Evolutionary conservation across 345 rosid genomes (phyloP).

Genomic region (Syzygium aromaticum): DNA sequence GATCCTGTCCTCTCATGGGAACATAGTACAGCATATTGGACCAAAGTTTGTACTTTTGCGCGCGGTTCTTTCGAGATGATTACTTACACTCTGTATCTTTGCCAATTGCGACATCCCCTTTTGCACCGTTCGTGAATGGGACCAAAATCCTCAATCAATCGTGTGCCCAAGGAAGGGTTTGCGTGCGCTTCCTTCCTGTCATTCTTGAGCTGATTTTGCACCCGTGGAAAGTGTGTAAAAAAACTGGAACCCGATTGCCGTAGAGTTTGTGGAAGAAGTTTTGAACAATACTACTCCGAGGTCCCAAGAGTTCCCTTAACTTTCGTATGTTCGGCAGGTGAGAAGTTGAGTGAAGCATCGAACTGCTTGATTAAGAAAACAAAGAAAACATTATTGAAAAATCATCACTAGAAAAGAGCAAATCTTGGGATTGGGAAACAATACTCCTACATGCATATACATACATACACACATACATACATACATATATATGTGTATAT

Average conservation of each 20-base stretch:
- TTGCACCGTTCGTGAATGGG: not conserved
- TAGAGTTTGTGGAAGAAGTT: not conserved
- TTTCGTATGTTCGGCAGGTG: not conserved
- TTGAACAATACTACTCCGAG: not conserved
- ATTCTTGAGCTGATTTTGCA: not conserved
- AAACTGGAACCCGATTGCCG: not conserved
- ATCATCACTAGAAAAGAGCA: not conserved
- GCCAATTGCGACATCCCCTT: not conserved
- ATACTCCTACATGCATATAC: not conserved
- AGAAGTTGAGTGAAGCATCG: not conserved
- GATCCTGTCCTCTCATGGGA: not conserved
- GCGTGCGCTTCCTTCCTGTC: not conserved
- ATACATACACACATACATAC: too few relatives aligned
- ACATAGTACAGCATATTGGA: not conserved
- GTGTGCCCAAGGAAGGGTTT: not conserved
- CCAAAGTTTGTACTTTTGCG: not conserved
- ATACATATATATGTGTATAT: not conserved
- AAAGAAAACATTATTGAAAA: not conserved
- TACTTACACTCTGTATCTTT: not conserved
- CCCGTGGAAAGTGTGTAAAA: not conserved
- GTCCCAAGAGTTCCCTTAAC: not conserved
- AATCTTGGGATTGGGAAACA: not conserved
- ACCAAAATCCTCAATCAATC: not conserved
- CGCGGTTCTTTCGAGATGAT: not conserved
- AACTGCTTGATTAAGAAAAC: not conserved